These are phyloP conservation scores for Tinospora cordifolia DNA, from an alignment of 164 flowering plant genomes.

Conservation along the genomic window DNA sequence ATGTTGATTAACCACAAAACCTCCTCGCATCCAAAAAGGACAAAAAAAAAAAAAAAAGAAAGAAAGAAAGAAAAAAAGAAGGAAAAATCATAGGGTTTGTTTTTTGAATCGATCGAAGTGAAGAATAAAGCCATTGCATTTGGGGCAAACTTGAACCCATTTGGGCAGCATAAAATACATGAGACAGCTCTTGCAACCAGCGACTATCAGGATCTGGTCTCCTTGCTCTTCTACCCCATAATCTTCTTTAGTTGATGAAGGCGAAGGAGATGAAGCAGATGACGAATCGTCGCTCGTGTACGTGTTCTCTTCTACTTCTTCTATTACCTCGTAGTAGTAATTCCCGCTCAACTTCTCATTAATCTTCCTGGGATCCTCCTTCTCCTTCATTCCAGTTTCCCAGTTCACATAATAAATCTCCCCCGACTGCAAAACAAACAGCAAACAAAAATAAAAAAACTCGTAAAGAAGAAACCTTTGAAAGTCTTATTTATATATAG, in stretches of 20 bases:
- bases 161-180: slow-evolving; percentile 87
- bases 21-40: too few species aligned
- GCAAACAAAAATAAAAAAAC: background rate
- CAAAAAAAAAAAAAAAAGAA: background rate
- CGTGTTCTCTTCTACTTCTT: slow-evolving; percentile 12
- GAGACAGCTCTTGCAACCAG: slow-evolving; percentile 75
- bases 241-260: slow-evolving; percentile 12
- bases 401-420: slow-evolving; percentile 82
- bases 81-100: slow-evolving; percentile 3
- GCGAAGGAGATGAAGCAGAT: slow-evolving; percentile 30
- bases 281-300: slow-evolving; percentile 51
- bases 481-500: background rate
- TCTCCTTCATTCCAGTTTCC: slow-evolving; percentile 64
- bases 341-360: slow-evolving; percentile 20
- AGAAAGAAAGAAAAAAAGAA: background rate
- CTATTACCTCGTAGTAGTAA: slow-evolving; percentile 31
- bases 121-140: slow-evolving; percentile 57
- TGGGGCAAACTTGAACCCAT: slow-evolving; percentile 57
- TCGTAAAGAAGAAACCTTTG: background rate
- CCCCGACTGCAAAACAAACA: slow-evolving; percentile 54
- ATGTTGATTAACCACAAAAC: too few species aligned
- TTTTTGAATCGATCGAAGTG: slow-evolving; percentile 51
- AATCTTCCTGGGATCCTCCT: slow-evolving; percentile 57
- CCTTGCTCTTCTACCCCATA: background rate
- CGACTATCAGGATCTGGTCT: slow-evolving; percentile 46